Evolutionary conservation across 768 basidiomycete species (phyloP), one percentile per base, ranked within the genome.

Genomic region (Psilocybe cyanescens): DNA sequence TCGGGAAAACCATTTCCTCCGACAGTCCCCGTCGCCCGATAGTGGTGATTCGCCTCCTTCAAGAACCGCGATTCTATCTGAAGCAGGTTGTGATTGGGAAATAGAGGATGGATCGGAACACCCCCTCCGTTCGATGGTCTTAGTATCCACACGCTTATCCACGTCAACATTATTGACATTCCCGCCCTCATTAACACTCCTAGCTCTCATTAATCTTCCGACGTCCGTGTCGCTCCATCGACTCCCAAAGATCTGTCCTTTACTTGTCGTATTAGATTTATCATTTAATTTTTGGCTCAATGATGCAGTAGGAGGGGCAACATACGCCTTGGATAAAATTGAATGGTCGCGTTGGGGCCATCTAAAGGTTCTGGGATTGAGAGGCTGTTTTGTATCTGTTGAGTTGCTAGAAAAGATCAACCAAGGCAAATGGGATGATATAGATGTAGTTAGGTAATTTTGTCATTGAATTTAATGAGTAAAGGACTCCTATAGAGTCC

Each of bases 401-500:
- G 76, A 72, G n/a, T 69, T 86, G 31, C 56, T 81, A 19, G 63
- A 58, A 39, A 79, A 74, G 57, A 68, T 92, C 44, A 90, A 91
- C 65, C 74, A 78, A 67, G 82, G 83, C 0, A 81, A 88, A 62
- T 90, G 89, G 89, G 83, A 84, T 60, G 88, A 89, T 67, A 77
- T 92, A 9, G 45, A 59, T 16, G 31, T 67, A 46, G 50, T 65
- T 52, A 59, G 47, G 41, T 63, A 52, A 41, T 1, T 46, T 19
- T 47, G 24, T 24, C 16, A 30, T 37, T 17, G 30, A 46, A n/a
- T 17, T 3, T 44, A 45, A 19, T 24, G 7, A 35, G 33, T 11
- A 35, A 7, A 11, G 11, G 33, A 35, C 33, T 24, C 24, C 24
- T 11, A 35, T 35, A 11, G 33, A 35, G 6, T 35, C 6, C 33